A percentile compares a stretch with the other conserved stretches of the same genome.
These are phyloP conservation scores for Podospora appendiculata DNA, from an alignment of 495 filamentous ascomycete species.

Conservation along the genomic window DNA sequence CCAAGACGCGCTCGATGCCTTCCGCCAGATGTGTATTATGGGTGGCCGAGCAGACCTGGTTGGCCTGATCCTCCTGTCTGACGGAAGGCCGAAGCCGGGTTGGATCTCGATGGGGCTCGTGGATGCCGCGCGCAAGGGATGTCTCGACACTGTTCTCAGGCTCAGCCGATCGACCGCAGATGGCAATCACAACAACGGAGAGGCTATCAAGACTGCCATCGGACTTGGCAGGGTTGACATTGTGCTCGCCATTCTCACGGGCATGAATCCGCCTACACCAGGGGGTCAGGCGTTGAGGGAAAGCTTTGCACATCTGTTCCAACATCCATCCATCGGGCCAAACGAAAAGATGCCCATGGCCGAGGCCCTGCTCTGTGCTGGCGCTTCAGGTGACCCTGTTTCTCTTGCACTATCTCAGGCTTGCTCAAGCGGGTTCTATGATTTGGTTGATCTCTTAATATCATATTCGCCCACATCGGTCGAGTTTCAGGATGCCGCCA, in stretches of 20 bases:
- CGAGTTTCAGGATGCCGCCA: slow-evolving; percentile 33
- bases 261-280: slow-evolving; percentile 26
- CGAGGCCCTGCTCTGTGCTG: slow-evolving; percentile 39
- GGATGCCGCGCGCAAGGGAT: slow-evolving; percentile 34
- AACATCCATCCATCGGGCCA: slow-evolving; percentile 30
- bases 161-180: slow-evolving; percentile 38
- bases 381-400: slow-evolving; percentile 31
- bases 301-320: slow-evolving; percentile 31
- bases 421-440: slow-evolving; percentile 28
- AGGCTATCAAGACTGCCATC: slow-evolving; percentile 36
- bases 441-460: slow-evolving; percentile 38
- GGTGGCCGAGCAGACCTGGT: slow-evolving; percentile 31
- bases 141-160: slow-evolving; percentile 33
- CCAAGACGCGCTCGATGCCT: slow-evolving; percentile 34
- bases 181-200: slow-evolving; percentile 33
- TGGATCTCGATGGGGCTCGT: slow-evolving; percentile 36
- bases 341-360: slow-evolving; percentile 34
- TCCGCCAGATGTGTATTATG: slow-evolving; percentile 31
- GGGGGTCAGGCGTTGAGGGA: slow-evolving; percentile 28
- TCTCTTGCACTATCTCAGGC: slow-evolving; percentile 31
- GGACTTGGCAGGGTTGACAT: slow-evolving; percentile 33
- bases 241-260: slow-evolving; percentile 36
- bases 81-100: slow-evolving; percentile 24
- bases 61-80: slow-evolving; percentile 34
- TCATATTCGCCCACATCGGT: slow-evolving; percentile 34